These are phyloP conservation scores for Trametes cinnabarina DNA, from an alignment of 768 basidiomycete species.

Conservation along the genomic window DNA sequence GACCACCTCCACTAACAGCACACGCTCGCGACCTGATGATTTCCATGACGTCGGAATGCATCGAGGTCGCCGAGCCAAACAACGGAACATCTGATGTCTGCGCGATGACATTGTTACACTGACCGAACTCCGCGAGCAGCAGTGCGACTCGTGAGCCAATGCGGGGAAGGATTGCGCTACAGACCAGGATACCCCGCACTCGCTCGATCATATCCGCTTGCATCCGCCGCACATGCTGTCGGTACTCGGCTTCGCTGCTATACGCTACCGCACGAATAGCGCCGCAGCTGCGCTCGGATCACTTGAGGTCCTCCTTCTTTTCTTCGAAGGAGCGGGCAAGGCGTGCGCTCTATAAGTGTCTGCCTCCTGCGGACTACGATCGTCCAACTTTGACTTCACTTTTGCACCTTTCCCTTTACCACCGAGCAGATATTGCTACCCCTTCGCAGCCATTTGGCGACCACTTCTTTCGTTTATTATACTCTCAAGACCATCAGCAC, in stretches of 20 bases:
- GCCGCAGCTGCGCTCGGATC: background rate
- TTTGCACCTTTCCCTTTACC: background rate
- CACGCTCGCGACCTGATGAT: too few species aligned
- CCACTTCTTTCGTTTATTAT: too few species aligned
- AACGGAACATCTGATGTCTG: too few species aligned
- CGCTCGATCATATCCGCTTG: conserved; percentile 7
- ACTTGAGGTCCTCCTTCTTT: background rate
- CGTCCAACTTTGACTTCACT: background rate
- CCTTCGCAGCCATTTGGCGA: too few species aligned
- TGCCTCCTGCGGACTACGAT: background rate
- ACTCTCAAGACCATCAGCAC: too few species aligned
- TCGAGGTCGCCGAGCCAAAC: too few species aligned
- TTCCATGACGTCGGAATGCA: too few species aligned
- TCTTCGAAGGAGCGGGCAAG: background rate
- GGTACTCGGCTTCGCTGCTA: background rate
- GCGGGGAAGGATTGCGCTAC: background rate
- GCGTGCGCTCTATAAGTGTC: background rate
- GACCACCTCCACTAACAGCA: too few species aligned
- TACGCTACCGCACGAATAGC: too few species aligned
- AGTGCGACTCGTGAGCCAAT: background rate
- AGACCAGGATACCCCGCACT: background rate
- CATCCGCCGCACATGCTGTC: conserved; percentile 1
- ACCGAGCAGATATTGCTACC: background rate
- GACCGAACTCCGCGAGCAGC: too few species aligned
- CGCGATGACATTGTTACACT: too few species aligned